phyloP scores from a whole-genome alignment of 305 asterid genomes.

The Fraxinus angustifolia region DNA sequence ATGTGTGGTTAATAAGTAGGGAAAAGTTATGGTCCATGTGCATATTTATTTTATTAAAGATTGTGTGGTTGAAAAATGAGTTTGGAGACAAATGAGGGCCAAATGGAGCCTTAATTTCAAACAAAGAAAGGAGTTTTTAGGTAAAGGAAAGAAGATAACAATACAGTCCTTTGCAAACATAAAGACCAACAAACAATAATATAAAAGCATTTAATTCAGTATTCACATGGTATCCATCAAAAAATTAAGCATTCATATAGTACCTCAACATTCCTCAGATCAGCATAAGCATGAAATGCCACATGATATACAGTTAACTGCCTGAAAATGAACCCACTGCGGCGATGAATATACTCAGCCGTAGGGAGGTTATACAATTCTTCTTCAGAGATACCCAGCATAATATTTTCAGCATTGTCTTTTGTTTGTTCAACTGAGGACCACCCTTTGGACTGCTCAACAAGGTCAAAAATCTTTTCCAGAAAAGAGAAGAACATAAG shows the following conservation, averaged over 20 bases:
- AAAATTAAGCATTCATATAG: background rate
- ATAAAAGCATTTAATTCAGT: conserved; percentile 4
- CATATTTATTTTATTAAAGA: background rate
- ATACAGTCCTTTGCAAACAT: background rate
- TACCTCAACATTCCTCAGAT: conserved; percentile 76
- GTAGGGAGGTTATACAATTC: conserved; percentile 85
- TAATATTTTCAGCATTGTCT: conserved; percentile 64
- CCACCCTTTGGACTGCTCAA: conserved; percentile 98
- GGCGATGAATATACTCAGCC: conserved; percentile 69
- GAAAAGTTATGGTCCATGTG: background rate
- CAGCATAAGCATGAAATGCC: conserved; percentile 82
- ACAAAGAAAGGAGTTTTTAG: conserved; percentile 10
- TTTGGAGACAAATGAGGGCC: background rate
- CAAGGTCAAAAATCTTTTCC: conserved; percentile 83
- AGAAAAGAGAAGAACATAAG: conserved; percentile 22
- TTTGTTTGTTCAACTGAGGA: conserved; percentile 73
- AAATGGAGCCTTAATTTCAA: background rate
- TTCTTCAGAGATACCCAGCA: conserved; percentile 83
- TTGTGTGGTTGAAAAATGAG: background rate
- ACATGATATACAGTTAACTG: conserved; percentile 75
- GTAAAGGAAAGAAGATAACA: background rate
- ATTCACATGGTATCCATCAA: conserved; percentile 1
- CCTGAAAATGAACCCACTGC: conserved; percentile 61
- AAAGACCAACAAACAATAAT: background rate
- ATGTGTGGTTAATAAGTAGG: background rate